phyloP scores from a whole-genome alignment of 495 filamentous ascomycete species.

The Chaetomidium leptoderma region DNA sequence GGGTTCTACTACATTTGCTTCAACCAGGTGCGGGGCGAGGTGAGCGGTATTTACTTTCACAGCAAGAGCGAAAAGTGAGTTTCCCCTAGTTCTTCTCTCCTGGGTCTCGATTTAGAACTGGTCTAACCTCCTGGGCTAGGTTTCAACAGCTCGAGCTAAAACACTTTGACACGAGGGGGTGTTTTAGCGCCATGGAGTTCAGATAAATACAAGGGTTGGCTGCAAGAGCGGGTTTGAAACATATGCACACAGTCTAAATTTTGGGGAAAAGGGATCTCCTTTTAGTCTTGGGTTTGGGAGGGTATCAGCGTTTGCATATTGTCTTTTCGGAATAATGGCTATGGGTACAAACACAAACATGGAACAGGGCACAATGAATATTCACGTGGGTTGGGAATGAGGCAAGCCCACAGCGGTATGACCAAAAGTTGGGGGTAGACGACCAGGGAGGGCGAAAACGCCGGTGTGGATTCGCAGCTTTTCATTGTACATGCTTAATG shows the following conservation, averaged over 20 bases:
- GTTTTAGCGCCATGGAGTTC: constrained; percentile 88
- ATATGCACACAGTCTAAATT: no score
- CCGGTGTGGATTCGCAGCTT: constrained; percentile 7
- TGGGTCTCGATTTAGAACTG: background rate
- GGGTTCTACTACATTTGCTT: constrained; percentile 99
- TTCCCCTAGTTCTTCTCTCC: no score
- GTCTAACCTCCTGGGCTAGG: constrained; percentile 39
- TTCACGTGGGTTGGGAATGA: background rate
- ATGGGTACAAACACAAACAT: background rate
- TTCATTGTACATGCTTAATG: constrained; percentile 27
- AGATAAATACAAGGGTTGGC: constrained; percentile 52
- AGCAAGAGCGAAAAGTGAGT: constrained; percentile 92
- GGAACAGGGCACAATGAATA: background rate
- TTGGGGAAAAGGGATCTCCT: background rate
- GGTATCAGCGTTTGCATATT: constrained; percentile 15
- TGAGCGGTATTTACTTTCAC: constrained; percentile 96
- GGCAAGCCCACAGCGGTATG: background rate
- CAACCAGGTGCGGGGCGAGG: constrained; percentile 78
- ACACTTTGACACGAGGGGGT: constrained; percentile 79
- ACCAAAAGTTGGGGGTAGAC: background rate
- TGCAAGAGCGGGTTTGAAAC: background rate
- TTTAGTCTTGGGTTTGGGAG: constrained; percentile 5
- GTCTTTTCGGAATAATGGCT: background rate
- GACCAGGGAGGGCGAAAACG: background rate
- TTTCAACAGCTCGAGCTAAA: constrained; percentile 91